Evolutionary conservation across 768 basidiomycete genomes (phyloP), one percentile per base, ranked within the genome.

Genomic region (Lactarius evosmus): DNA sequence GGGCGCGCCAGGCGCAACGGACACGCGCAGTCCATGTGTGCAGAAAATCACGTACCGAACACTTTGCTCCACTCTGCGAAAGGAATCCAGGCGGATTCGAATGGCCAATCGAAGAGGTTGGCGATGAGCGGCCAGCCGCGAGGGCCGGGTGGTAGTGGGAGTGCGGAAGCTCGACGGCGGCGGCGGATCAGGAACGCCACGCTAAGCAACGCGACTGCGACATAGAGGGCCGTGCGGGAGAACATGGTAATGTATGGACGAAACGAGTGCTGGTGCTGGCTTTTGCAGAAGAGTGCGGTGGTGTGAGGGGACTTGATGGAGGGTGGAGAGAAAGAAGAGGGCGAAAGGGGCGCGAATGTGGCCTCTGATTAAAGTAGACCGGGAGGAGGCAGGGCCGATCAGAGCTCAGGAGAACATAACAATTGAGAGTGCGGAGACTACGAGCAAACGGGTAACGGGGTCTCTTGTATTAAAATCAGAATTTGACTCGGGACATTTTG

Each of bases 111-210:
- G 27, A 69, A 58, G 32, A 71, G 59, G 46, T 70, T 68, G 4
- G 52, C 59, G 44, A 66, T 62, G 41, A 69, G 38, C 2, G 69
- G 69, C 46, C 62, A 61, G 11, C 68, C 65, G 14, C 53, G 56
- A n/a, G 69, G 69, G n/a, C 69, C 68, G 19, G 69, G 69, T 12
- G 69, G 69, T 27, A 60, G 56, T 6, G 58, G 66, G 17, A 58
- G 22, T 3, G 57, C 12, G 6, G 62, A 64, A 19, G 54, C 66
- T 19, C 62, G 54, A 11, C 66, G 59, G 32, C 63, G 51, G 17
- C 60, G 50, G 63, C 27, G 58, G 32, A 67, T 49, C 19, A 67
- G 53, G 49, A 65, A 44, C 7, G 49, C 54, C 14, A 65, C 32
- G 9, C 54, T 27, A 16, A 67, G 40, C 30, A 65, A 40, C 19